These are phyloP conservation scores for Ogataea populi-albae DNA, from an alignment of 805 yeast genomes.

Conservation along the genomic window DNA sequence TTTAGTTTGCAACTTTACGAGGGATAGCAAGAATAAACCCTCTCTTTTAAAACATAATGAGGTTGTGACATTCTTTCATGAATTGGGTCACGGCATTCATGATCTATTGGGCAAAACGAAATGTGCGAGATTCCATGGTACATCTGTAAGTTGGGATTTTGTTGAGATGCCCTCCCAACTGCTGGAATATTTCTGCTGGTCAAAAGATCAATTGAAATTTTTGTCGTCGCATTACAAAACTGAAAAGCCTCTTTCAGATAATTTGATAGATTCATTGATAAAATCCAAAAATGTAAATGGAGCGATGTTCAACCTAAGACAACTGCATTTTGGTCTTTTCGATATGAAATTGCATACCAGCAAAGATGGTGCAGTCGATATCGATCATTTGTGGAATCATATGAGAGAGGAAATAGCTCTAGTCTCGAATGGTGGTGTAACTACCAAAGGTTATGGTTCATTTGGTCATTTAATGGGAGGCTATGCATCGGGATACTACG, in stretches of 20 bases:
- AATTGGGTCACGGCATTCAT: slow-evolving; percentile 87
- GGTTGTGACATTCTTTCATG: slow-evolving; percentile 84
- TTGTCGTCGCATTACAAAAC: slow-evolving; percentile 64
- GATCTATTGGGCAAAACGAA: slow-evolving; percentile 65
- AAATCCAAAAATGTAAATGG: slow-evolving; percentile 73
- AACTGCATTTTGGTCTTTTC: slow-evolving; percentile 73
- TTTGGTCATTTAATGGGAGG: slow-evolving; percentile 85
- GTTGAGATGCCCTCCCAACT: slow-evolving; percentile 91
- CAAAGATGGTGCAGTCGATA: slow-evolving; percentile 45
- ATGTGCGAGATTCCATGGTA: slow-evolving; percentile 70
- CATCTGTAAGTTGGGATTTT: slow-evolving; percentile 78
- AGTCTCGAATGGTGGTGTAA: slow-evolving; percentile 50
- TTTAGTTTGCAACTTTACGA: slow-evolving; percentile 80
- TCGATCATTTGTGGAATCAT: slow-evolving; percentile 60
- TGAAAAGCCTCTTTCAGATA: slow-evolving; percentile 55
- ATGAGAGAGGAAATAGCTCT: slow-evolving; percentile 61
- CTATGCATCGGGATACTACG: slow-evolving; percentile 83
- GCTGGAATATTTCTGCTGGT: slow-evolving; percentile 89
- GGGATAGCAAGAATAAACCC: slow-evolving; percentile 67
- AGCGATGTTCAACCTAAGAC: slow-evolving; percentile 69
- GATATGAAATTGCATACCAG: slow-evolving; percentile 69
- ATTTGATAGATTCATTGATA: slow-evolving; percentile 54
- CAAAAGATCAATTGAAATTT: slow-evolving; percentile 51
- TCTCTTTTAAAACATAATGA: slow-evolving; percentile 74
- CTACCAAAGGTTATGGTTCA: slow-evolving; percentile 67